Conservation (phyloP, 805 yeast genomes). For the Tetrapisispora namnaoensis region DNA sequence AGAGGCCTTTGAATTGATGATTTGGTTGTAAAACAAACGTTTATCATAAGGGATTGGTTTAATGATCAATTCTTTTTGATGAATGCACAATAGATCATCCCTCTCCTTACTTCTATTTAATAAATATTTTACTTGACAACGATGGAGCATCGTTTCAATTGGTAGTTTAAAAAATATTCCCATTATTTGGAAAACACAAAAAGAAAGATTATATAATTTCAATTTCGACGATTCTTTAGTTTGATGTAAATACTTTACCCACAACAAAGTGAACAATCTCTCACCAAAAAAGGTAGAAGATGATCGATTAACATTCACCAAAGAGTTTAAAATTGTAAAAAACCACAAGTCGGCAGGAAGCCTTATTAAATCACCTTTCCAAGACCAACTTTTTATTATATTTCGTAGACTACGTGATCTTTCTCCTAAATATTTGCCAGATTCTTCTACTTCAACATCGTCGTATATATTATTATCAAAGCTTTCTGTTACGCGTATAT, state of each 20-base stretch:
- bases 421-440: not conserved
- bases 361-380: constrained; percentile 31
- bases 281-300: constrained; percentile 38
- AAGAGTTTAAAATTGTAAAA: constrained; percentile 65
- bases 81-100: not conserved
- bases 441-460: not conserved
- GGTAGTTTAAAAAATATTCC: constrained; percentile 77
- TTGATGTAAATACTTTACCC: constrained; percentile 45
- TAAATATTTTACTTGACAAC: constrained; percentile 70
- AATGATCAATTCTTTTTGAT: constrained; percentile 44
- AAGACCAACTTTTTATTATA: constrained; percentile 40
- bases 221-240: constrained; percentile 39
- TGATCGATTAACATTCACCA: constrained; percentile 27
- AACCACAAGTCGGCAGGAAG: constrained; percentile 52
- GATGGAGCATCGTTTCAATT: constrained; percentile 71
- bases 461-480: constrained; percentile 12
- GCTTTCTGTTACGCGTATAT: constrained; percentile 9
- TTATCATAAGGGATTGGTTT: constrained; percentile 45
- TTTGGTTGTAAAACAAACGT: not conserved
- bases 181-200: constrained; percentile 12
- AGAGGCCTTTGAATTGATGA: not conserved
- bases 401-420: constrained; percentile 57
- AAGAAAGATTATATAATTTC: constrained; percentile 40
- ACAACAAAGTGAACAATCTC: constrained; percentile 2
- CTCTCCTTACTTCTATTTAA: constrained; percentile 23